phyloP scores from a whole-genome alignment of 176 grass and related monocot species.

The Musa troglodytarum region DNA sequence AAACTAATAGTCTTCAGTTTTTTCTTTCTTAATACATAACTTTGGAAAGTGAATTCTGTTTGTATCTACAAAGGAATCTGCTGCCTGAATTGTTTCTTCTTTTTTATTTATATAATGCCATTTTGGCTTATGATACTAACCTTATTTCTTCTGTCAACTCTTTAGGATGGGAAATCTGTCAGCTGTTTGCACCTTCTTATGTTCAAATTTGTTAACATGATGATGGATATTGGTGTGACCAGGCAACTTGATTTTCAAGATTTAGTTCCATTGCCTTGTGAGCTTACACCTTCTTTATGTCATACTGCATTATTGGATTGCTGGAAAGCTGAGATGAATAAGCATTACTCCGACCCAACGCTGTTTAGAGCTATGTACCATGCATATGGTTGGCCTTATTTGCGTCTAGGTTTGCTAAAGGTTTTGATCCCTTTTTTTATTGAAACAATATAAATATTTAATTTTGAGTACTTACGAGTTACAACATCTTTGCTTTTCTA shows the following conservation, averaged over 20 bases:
- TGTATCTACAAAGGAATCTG: neutral
- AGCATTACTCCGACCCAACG: conserved; percentile 39
- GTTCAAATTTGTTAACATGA: conserved; percentile 68
- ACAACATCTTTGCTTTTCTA: neutral
- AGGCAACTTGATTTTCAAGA: conserved; percentile 81
- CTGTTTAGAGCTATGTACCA: conserved; percentile 63
- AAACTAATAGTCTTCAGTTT: no score
- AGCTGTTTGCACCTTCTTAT: conserved; percentile 46
- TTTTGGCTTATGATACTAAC: neutral
- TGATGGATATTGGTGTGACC: conserved; percentile 71
- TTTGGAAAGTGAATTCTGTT: neutral
- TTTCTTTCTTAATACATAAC: no score
- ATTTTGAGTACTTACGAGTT: neutral
- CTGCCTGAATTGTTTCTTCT: neutral
- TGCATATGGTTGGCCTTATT: conserved; percentile 76
- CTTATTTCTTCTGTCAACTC: conserved; percentile 24
- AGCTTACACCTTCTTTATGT: conserved; percentile 49
- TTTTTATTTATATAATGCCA: neutral
- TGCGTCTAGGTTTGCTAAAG: conserved; percentile 76
- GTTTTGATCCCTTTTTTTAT: conserved; percentile 25
- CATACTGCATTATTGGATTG: conserved; percentile 53
- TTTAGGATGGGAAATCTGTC: conserved; percentile 31
- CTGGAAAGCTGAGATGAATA: conserved; percentile 58
- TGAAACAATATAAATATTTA: neutral
- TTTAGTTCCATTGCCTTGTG: conserved; percentile 65